Conservation (phyloP, 257 asterid species). For the Fraxinus cuspidata region DNA sequence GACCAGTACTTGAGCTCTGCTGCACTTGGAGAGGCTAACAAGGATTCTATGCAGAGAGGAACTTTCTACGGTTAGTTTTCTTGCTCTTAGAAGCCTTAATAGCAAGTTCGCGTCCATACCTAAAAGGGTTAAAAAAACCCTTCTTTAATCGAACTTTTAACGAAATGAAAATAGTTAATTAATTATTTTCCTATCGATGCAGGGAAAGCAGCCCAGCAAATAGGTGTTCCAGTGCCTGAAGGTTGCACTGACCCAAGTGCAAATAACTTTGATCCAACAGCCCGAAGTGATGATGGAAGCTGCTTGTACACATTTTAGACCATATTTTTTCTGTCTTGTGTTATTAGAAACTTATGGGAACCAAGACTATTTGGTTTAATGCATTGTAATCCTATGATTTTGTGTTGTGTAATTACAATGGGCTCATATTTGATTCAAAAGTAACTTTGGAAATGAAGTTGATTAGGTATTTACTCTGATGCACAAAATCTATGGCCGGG, state of each 20-base stretch:
- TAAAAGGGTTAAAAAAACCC: not conserved
- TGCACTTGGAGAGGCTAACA: constrained; percentile 84
- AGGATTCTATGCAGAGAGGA: constrained; percentile 55
- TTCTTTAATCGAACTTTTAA: no score
- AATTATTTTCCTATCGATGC: constrained; percentile 14
- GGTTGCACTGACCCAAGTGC: constrained; percentile 73
- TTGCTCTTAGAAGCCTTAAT: not conserved
- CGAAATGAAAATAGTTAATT: no score
- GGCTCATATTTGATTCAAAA: no score
- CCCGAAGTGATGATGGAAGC: constrained; percentile 69
- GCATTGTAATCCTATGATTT: constrained; percentile 19
- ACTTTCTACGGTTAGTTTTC: constrained; percentile 46
- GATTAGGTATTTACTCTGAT: not conserved
- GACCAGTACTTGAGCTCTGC: constrained; percentile 69
- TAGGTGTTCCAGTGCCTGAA: constrained; percentile 51
- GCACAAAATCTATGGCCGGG: not conserved
- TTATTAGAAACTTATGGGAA: not conserved
- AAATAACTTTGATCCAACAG: constrained; percentile 58
- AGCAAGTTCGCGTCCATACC: not conserved
- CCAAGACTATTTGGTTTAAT: constrained; percentile 1
- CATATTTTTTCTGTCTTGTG: not conserved
- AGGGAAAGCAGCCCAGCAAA: constrained; percentile 62
- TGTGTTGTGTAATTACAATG: constrained; percentile 3
- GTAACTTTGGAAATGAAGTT: not conserved
- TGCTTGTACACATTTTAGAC: constrained; percentile 37